Evolutionary conservation across 2,329 filamentous ascomycete species (phyloP).

Genomic region (Cytospora mali): DNA sequence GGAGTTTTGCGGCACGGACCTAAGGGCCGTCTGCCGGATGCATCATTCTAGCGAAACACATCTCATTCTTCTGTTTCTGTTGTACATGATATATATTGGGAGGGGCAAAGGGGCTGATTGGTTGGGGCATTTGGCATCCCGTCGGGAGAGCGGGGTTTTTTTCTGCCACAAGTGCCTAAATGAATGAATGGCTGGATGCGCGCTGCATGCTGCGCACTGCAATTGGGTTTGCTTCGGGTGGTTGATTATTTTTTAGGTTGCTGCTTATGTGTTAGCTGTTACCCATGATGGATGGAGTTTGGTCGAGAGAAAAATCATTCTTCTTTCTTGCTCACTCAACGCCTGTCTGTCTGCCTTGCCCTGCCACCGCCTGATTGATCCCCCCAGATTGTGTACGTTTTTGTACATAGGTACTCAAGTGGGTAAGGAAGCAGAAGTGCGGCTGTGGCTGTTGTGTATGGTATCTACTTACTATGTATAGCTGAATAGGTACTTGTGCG

Average conservation of each 20-base stretch:
- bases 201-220: not conserved
- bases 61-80: not conserved
- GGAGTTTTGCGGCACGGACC: constrained; percentile 17
- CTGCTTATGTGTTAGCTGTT: not conserved
- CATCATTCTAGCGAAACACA: not conserved
- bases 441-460: not conserved
- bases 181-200: not conserved
- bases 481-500: not conserved
- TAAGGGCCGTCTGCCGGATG: constrained; percentile 2
- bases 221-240: not conserved
- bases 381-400: too few species aligned
- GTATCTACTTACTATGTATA: not conserved
- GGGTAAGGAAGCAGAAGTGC: not conserved
- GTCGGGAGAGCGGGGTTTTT: not conserved
- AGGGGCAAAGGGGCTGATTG: not conserved
- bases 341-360: not conserved
- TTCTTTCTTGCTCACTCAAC: not conserved
- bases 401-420: too few species aligned
- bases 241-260: not conserved
- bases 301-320: not conserved
- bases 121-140: not conserved
- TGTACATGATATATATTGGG: constrained; percentile 16
- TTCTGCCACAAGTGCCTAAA: not conserved
- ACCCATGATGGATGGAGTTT: not conserved
- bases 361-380: too few species aligned